Evolutionary conservation across 768 basidiomycete genomes (phyloP), one percentile per base, ranked within the genome.

Genomic region (Tricholoma furcatifolium): DNA sequence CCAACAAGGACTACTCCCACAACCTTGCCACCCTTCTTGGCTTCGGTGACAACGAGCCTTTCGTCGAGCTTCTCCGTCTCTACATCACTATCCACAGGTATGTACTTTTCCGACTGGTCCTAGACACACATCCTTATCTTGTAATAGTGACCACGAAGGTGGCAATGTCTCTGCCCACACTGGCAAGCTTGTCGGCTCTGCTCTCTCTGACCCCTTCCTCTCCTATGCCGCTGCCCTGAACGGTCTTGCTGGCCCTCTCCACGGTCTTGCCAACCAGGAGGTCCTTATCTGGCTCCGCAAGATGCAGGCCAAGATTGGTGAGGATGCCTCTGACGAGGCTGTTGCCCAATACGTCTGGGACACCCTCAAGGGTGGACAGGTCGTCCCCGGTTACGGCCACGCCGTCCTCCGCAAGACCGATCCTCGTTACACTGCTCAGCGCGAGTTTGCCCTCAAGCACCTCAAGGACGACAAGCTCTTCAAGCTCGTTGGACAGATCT

Each of bases 81-180:
- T 98, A 98, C 78, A 84, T 98, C 72, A 96, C 94, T 61, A 95
- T 98, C 65, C 96, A 98, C 82, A 94, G 87, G 81, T 85, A 44
- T 42, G 58, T 39, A 27, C 39, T 20, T 41, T n/a, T 12, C 30
- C 15, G 36, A 27, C 9, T 41, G 0, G 24, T 7, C n/a, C 21
- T 31, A 18, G 10, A 20, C 3, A 23, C 17, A 34, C 18, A 1
- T 39, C 10, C 38, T 17, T 8, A 51, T 40, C 31, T 35, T 24
- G 24, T 18, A 43, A 1, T 32, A 88, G 88, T 67, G 96, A 98
- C 67, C 96, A 98, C 74, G 96, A 98, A 73, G 96, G 96, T 68
- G 96, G 96, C 41, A 98, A 98, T 62, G 96, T 98, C 56, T 98
- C 96, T 47, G 93, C 93, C 2, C 93, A 95, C 77, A 89, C 93